Conservation (phyloP, 805 yeast genomes). For the Lipomyces kockii region DNA sequence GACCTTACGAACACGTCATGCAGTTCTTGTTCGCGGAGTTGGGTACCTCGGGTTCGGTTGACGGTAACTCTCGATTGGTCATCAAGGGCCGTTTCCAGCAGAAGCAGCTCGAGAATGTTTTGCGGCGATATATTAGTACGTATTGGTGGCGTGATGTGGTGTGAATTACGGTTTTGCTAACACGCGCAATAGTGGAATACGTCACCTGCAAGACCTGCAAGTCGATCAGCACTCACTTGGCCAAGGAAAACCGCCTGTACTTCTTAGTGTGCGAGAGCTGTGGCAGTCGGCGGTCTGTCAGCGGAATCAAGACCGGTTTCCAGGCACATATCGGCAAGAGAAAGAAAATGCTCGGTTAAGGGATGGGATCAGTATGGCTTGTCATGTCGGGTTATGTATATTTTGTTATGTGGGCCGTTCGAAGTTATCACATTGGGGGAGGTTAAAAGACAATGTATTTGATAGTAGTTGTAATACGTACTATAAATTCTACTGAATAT, state of each 20-base stretch:
- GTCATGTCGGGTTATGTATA: background rate
- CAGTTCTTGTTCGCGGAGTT: constrained; percentile 96
- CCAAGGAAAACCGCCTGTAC: constrained; percentile 96
- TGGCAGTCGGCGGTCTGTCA: constrained; percentile 95
- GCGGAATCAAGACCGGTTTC: constrained; percentile 99
- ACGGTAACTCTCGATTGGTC: constrained; percentile 94
- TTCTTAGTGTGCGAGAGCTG: constrained; percentile 97
- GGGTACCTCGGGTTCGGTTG: constrained; percentile 99
- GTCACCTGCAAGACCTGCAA: constrained; percentile 99
- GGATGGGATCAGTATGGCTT: background rate
- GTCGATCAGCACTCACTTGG: constrained; percentile 93
- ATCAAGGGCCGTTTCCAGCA: constrained; percentile 98
- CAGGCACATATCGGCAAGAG: constrained; percentile 95
- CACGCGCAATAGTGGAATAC: constrained; percentile 62
- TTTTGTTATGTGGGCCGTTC: background rate
- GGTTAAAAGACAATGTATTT: background rate
- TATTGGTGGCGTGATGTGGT: background rate
- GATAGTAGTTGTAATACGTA: background rate
- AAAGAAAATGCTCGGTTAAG: constrained; percentile 45
- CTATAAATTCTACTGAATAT: background rate
- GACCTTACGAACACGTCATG: constrained; percentile 96
- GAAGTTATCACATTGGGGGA: background rate
- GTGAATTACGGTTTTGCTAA: constrained; percentile 5
- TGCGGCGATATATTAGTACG: constrained; percentile 82
- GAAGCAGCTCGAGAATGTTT: constrained; percentile 93